Conservation (phyloP, 1,284 basidiomycete species). For the Ganoderma multipileum region DNA sequence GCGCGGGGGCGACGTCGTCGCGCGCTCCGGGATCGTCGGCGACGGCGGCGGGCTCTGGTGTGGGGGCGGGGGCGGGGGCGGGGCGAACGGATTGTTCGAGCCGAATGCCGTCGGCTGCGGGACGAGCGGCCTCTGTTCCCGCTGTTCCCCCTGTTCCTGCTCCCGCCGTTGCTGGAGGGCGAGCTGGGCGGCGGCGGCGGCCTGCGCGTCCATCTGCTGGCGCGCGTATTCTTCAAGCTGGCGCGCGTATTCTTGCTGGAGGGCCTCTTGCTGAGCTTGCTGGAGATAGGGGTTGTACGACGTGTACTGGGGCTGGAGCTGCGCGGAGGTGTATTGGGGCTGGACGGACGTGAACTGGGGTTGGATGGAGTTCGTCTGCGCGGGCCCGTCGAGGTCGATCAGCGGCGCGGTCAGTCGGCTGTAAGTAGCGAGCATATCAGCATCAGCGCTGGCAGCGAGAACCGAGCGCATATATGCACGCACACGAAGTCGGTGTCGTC, state of each 20-base stretch:
- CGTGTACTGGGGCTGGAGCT: conserved; percentile 67
- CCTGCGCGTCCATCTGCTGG: conserved; percentile 28
- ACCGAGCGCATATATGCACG: conserved; percentile 30
- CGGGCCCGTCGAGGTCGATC: background rate
- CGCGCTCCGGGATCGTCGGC: conserved; percentile 36
- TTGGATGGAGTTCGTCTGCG: background rate
- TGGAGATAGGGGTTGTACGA: conserved; percentile 96
- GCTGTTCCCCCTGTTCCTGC: too few relatives aligned
- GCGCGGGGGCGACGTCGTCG: conserved; percentile 34
- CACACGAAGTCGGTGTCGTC: conserved; percentile 81
- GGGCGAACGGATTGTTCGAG: conserved; percentile 93
- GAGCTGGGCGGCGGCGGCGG: conserved; percentile 38
- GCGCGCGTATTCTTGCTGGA: conserved; percentile 71
- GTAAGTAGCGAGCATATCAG: background rate
- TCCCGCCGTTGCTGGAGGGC: conserved; percentile 38
- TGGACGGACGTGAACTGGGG: conserved; percentile 48
- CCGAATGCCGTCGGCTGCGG: conserved; percentile 73
- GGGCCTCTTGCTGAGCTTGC: conserved; percentile 83
- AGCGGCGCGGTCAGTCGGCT: conserved; percentile 1
- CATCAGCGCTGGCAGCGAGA: background rate
- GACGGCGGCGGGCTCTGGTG: conserved; percentile 50
- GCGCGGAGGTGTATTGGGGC: conserved; percentile 55
- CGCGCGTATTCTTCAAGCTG: conserved; percentile 70
- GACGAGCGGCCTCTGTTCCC: too few relatives aligned
- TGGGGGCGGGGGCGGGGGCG: conserved; percentile 51